phyloP scores from a whole-genome alignment of 441 rosid genomes.

The Jatropha multifida region DNA sequence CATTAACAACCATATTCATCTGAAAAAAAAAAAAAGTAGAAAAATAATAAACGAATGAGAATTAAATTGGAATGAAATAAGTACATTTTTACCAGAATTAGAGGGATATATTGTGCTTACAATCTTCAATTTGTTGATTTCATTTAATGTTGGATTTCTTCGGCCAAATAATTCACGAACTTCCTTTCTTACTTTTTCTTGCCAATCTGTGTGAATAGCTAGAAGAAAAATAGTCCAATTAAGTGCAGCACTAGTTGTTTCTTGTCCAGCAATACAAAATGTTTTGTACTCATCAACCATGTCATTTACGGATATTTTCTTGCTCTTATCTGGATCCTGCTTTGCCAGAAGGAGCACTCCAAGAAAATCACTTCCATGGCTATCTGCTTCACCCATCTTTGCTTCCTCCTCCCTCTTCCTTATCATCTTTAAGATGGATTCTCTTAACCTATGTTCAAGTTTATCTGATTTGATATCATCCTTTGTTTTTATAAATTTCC shows the following conservation, averaged over 20 bases:
- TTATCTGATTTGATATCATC: slow-evolving; percentile 45
- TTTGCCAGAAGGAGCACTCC: background rate
- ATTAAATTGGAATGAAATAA: too few species aligned
- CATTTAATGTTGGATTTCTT: slow-evolving; percentile 26
- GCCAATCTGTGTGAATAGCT: slow-evolving; percentile 39
- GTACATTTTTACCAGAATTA: too few species aligned
- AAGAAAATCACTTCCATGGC: slow-evolving; percentile 1
- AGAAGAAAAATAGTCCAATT: slow-evolving; percentile 35
- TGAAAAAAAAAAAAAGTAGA: background rate
- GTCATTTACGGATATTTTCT: slow-evolving; percentile 25
- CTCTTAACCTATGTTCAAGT: slow-evolving; percentile 33
- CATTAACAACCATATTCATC: slow-evolving; percentile 27
- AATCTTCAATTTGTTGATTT: slow-evolving; percentile 26
- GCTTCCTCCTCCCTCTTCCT: slow-evolving; percentile 31
- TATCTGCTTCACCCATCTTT: background rate
- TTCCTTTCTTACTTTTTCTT: slow-evolving; percentile 35
- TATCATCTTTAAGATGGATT: slow-evolving; percentile 35
- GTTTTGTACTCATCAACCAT: slow-evolving; percentile 38
- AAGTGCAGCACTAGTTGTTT: slow-evolving; percentile 28
- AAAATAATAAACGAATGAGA: too few species aligned
- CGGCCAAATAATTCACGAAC: slow-evolving; percentile 27
- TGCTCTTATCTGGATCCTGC: slow-evolving; percentile 17
- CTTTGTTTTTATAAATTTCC: slow-evolving; percentile 29
- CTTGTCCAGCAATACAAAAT: slow-evolving; percentile 42
- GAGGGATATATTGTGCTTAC: slow-evolving; percentile 12